Conservation (phyloP, 1,284 basidiomycete species). For the Fomitiporia mediterranea region DNA sequence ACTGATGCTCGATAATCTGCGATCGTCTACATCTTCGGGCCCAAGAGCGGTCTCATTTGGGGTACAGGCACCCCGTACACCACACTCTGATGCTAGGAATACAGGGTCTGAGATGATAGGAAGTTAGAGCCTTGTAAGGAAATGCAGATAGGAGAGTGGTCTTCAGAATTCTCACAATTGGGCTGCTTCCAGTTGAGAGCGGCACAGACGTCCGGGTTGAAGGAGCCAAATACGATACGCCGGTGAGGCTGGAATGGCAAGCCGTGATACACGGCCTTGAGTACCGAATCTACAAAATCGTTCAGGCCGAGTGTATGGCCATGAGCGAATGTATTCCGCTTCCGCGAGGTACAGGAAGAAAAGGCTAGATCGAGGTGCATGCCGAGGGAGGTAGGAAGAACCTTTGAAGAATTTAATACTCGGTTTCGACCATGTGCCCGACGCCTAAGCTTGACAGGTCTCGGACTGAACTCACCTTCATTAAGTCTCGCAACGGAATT, state of each 20-base stretch:
- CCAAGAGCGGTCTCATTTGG: conserved; percentile 39
- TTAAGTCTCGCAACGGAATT: conserved; percentile 64
- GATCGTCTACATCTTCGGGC: conserved; percentile 45
- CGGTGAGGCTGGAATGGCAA: conserved; percentile 54
- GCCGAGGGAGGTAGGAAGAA: conserved; percentile 68
- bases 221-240: conserved; percentile 84
- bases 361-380: conserved; percentile 80
- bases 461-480: conserved; percentile 53
- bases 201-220: conserved; percentile 82
- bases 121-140: conserved; percentile 7
- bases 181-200: conserved; percentile 99
- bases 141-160: conserved; percentile 4
- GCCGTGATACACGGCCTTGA: conserved; percentile 75
- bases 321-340: conserved; percentile 40
- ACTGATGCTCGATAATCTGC: conserved; percentile 68
- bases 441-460: conserved; percentile 27
- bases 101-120: conserved; percentile 67
- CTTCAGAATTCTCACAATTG: conserved; percentile 63
- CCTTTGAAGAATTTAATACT: conserved; percentile 40
- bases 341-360: conserved; percentile 42
- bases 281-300: conserved; percentile 74
- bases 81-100: conserved; percentile 89
- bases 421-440: conserved; percentile 11
- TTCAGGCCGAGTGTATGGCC: conserved; percentile 64
- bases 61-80: conserved; percentile 45